Evolutionary conservation across 2,329 filamentous ascomycete species (phyloP).

Genomic region (Fonsecaea monophora): DNA sequence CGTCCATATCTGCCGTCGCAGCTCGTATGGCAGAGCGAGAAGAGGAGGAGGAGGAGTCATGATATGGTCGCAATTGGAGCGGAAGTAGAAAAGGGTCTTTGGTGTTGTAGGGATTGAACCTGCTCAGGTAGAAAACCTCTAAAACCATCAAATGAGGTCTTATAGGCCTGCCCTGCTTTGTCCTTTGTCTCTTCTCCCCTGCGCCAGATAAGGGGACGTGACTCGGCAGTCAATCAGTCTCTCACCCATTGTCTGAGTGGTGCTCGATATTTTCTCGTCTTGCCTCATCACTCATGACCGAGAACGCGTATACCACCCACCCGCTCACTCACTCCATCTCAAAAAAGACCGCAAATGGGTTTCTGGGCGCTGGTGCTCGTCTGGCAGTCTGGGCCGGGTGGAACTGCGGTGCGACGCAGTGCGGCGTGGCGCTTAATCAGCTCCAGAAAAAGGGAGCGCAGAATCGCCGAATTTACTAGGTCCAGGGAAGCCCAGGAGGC

Average conservation of each 20-base stretch:
- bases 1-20: conserved; percentile 28
- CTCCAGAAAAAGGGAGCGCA: not conserved
- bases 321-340: not conserved
- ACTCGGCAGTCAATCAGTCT: not conserved
- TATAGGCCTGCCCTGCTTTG: not conserved
- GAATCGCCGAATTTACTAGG: not conserved
- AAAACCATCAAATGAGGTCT: not conserved
- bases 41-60: conserved; percentile 10
- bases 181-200: not conserved
- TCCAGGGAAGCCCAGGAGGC: too few relatives aligned
- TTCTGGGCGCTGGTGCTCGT: not conserved
- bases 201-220: not conserved
- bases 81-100: not conserved
- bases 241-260: not conserved
- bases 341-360: not conserved
- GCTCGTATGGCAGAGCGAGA: conserved; percentile 27
- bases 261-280: not conserved
- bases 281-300: not conserved
- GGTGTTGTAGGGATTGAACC: not conserved
- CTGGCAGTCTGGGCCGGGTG: not conserved
- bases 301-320: not conserved
- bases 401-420: not conserved
- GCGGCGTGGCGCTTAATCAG: not conserved
- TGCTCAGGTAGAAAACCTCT: not conserved
- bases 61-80: not conserved